Evolutionary conservation across 805 yeast species (phyloP).

Genomic region (Blastobotrys mokoenaii): DNA sequence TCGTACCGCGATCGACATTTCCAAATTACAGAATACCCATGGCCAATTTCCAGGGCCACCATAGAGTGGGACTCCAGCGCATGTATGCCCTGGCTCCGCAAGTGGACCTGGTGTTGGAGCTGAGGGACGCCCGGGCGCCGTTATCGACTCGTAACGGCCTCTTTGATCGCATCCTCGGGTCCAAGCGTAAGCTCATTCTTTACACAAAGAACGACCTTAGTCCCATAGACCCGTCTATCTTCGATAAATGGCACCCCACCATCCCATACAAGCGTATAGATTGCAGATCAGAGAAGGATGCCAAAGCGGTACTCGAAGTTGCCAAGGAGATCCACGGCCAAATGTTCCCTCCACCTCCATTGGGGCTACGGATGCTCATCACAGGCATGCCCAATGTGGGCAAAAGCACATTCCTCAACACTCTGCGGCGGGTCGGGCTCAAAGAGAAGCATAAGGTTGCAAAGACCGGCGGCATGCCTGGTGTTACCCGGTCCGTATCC

Average conservation of each 20-base stretch:
- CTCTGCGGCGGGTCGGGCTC: slow-evolving; percentile 45
- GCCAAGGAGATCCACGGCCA: slow-evolving; percentile 36
- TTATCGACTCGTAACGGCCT: slow-evolving; percentile 70
- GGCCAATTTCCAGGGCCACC: slow-evolving; percentile 88
- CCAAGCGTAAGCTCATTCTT: slow-evolving; percentile 49
- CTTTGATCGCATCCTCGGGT: slow-evolving; percentile 56
- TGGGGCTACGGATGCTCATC: slow-evolving; percentile 69
- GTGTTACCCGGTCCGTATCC: slow-evolving; percentile 75
- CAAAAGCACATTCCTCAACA: slow-evolving; percentile 78
- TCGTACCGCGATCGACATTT: slow-evolving; percentile 62
- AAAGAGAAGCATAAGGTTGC: slow-evolving; percentile 53
- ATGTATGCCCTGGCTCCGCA: slow-evolving; percentile 68
- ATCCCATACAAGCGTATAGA: slow-evolving; percentile 50
- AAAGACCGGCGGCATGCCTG: slow-evolving; percentile 78
- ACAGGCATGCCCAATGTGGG: slow-evolving; percentile 99
- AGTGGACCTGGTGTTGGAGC: slow-evolving; percentile 71
- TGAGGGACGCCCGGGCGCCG: slow-evolving; percentile 88
- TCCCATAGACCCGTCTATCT: slow-evolving; percentile 32
- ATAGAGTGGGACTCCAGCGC: slow-evolving; percentile 62
- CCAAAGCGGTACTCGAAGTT: slow-evolving; percentile 40
- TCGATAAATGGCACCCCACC: slow-evolving; percentile 43
- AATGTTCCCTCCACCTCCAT: slow-evolving; percentile 66
- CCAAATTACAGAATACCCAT: slow-evolving; percentile 63
- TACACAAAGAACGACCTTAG: slow-evolving; percentile 73
- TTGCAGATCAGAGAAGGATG: slow-evolving; percentile 44